phyloP scores from a whole-genome alignment of 371 early-diverging fungal species.

The Mucor circinelloides region DNA sequence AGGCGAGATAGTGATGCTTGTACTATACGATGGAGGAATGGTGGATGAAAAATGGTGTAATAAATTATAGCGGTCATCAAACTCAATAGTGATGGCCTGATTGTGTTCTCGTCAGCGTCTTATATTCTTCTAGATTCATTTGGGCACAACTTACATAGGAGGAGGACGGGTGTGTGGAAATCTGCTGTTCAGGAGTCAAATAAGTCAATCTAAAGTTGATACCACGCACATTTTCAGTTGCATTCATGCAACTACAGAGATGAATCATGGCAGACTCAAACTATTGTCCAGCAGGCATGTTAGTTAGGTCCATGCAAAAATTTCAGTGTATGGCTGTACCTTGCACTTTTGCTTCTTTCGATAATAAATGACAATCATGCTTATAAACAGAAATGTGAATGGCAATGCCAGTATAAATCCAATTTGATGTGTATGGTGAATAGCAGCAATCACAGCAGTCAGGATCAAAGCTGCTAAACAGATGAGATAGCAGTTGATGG shows the following conservation, averaged over 20 bases:
- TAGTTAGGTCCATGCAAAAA: not conserved
- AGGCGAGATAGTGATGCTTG: constrained; percentile 8
- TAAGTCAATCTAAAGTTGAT: constrained; percentile 42
- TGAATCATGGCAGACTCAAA: constrained; percentile 40
- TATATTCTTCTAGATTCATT: not conserved
- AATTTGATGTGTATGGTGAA: constrained; percentile 36
- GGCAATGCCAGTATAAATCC: constrained; percentile 29
- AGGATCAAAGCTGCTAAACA: constrained; percentile 19
- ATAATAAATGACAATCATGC: constrained; percentile 28
- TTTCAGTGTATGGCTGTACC: not conserved
- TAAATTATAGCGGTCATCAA: constrained; percentile 44
- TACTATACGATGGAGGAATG: constrained; percentile 19
- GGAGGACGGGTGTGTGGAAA: constrained; percentile 17
- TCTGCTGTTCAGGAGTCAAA: constrained; percentile 30
- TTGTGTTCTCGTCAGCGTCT: not conserved
- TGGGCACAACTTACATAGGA: constrained; percentile 33
- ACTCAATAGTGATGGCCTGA: constrained; percentile 47
- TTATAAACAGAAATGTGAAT: constrained; percentile 22
- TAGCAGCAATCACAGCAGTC: constrained; percentile 21
- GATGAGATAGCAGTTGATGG: constrained; percentile 9
- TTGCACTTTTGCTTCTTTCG: constrained; percentile 27
- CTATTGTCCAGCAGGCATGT: constrained; percentile 4
- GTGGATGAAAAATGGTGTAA: constrained; percentile 38
- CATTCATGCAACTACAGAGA: constrained; percentile 49
- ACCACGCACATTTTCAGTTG: constrained; percentile 53